Conservation (phyloP, 768 basidiomycete species). For the Imleria badia region DNA sequence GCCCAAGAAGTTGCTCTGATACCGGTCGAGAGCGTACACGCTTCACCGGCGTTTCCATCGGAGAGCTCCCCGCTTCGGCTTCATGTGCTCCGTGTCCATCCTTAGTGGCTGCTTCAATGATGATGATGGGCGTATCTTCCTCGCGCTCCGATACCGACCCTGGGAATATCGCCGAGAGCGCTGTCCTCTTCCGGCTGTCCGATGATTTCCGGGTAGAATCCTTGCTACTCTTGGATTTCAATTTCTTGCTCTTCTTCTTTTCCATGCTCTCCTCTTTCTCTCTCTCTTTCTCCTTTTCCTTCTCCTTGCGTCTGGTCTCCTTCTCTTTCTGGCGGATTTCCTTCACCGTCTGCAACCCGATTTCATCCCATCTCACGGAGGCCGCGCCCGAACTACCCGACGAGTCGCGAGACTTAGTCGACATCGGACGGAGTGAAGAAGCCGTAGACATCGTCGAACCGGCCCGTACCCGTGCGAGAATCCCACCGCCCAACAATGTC, state of each 20-base stretch:
- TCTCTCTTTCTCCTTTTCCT: conserved; percentile 28
- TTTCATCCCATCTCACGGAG: conserved; percentile 54
- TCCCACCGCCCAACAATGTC: conserved; percentile 28
- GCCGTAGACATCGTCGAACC: conserved; percentile 41
- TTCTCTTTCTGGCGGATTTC: conserved; percentile 44
- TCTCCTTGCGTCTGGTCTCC: conserved; percentile 38
- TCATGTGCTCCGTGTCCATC: conserved; percentile 43
- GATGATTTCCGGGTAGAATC: conserved; percentile 43
- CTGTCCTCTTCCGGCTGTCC: conserved; percentile 54
- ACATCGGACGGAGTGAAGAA: conserved; percentile 50
- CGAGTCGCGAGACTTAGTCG: conserved; percentile 41
- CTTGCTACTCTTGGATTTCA: conserved; percentile 30
- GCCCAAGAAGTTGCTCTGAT: conserved; percentile 61
- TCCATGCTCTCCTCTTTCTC: conserved; percentile 24
- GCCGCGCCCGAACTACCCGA: conserved; percentile 40
- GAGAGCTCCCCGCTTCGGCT: not conserved
- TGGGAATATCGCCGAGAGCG: conserved; percentile 62
- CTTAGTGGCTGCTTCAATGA: conserved; percentile 51
- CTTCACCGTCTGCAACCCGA: conserved; percentile 46
- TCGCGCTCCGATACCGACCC: conserved; percentile 29
- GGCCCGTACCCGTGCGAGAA: conserved; percentile 34
- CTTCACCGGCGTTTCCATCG: conserved; percentile 36
- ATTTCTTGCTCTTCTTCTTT: conserved; percentile 31
- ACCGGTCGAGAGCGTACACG: conserved; percentile 53
- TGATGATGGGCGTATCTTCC: conserved; percentile 33